Evolutionary conservation across 1,284 basidiomycete genomes (phyloP), one percentile per base, ranked within the genome.

Genomic region (Apiotrichum porosum): DNA sequence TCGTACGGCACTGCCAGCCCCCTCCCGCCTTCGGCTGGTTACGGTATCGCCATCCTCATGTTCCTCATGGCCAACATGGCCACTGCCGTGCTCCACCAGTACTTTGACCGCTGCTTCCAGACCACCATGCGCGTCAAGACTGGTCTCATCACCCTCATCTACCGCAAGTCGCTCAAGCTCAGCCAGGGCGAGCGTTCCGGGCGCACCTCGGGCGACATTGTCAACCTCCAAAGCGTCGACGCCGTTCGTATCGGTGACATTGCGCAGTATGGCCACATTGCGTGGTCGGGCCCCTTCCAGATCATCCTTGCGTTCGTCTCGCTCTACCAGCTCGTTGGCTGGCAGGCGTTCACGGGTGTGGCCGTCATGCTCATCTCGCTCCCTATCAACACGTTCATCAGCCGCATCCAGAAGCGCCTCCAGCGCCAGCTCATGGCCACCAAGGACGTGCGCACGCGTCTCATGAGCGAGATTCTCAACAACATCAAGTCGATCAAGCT

Each of bases 401-500:
- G 89, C 2, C 72, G 82, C 10, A 75, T 83, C 52, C 75, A 91
- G 55, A 94, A 94, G 68, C 77, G 73, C 40, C 81, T 93, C 75
- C 88, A 93, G 66, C 81, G 88, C 54, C 63, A 82, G 59, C 88
- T 95, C 68, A 97, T 97, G 93, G 89, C 88, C 72, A 89, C 87
- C 68, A 81, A 91, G 55, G 79, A 80, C 56, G 63, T 67, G 31
- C 68, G 78, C 37, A 78, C 77, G 8, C 65, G 74, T 22, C 66
- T 78, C 38, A 79, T 80, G 78, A 77, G 72, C 57, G 73, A 75
- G 65, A 76, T 94, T 21, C 75, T 95, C 13, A 81, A 83, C 54
- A 97, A 94, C 66, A 95, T 97, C 66, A 86, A 88, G 69, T 90
- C 75, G 28, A 78, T 79, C 74, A 79, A 79, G 59, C 60, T 75